These are phyloP conservation scores for Ceraceosorus guamensis DNA, from an alignment of 1,284 basidiomycete species.

Conservation along the genomic window DNA sequence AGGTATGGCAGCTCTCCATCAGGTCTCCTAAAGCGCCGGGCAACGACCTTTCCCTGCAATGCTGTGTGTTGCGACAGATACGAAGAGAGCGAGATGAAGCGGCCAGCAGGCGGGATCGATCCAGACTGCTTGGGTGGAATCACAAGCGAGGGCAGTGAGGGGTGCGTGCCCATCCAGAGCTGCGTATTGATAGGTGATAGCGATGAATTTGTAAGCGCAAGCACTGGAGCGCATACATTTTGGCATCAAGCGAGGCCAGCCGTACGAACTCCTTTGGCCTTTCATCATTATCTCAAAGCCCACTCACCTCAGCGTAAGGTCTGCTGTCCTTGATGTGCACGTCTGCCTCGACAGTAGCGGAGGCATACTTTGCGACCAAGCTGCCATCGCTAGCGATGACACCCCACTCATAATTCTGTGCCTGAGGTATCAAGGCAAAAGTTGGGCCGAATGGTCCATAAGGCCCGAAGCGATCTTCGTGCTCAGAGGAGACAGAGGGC, in stretches of 20 bases:
- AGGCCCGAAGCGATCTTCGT: constrained; percentile 1
- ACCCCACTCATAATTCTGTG: constrained; percentile 47
- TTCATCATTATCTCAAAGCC: background rate
- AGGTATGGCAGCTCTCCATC: constrained; percentile 35
- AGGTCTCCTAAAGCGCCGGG: constrained; percentile 15
- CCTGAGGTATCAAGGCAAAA: constrained; percentile 39
- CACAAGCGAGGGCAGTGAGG: constrained; percentile 71
- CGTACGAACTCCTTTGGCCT: background rate
- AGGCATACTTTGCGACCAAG: constrained; percentile 34
- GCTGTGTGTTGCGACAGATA: constrained; percentile 23
- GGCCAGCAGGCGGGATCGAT: background rate
- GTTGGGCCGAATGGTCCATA: constrained; percentile 13
- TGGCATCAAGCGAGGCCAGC: background rate
- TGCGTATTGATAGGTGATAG: background rate
- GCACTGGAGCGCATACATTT: background rate
- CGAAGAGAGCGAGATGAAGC: constrained; percentile 15
- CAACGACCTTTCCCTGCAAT: constrained; percentile 23
- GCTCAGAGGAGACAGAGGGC: background rate
- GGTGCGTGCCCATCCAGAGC: constrained; percentile 95
- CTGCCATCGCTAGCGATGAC: constrained; percentile 22
- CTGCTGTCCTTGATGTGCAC: constrained; percentile 19
- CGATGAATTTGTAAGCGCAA: constrained; percentile 54
- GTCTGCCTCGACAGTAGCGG: constrained; percentile 20
- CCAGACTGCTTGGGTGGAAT: background rate
- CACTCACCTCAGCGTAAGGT: constrained; percentile 41